Evolutionary conservation across 257 asterid species (phyloP), one percentile per base, ranked within the genome.

Genomic region (Salvia hispanica): DNA sequence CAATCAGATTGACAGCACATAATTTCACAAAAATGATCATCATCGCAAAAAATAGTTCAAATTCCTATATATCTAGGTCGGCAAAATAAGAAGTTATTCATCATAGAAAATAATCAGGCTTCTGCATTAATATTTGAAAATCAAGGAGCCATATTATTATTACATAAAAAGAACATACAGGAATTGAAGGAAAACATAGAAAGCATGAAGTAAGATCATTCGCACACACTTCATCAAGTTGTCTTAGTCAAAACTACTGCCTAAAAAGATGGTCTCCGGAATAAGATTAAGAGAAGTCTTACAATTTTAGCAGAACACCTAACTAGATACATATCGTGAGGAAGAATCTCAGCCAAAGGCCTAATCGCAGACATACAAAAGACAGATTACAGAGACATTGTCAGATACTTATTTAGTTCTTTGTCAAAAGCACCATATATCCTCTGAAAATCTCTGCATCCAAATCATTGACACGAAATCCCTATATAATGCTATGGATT

Each of bases 251-350:
- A 40, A 72, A 69, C 67, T 31, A 58, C 50, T 8, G 31, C 59
- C 64, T 58, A 55, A 60, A 43, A 48, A 16, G 62, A 50, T 50
- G 64, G 11, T 56, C 58, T 73, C 37, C 68, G 55, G 62, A 63
- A 51, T 43, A 21, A 53, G 51, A 51, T 56, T 14, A 62, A 36
- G 73, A 47, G 28, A 62, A 44, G 13, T 7, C 14, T 9, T 28
- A 34, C 16, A 52, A 18, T n/a, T 8, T 5, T 53, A 54, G 54
- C 47, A 28, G 6, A 21, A 67, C 54, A 50, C n/a, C 36, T 46
- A 45, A 12, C 25, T 10, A 36, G 68, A 55, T 50, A 36, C 13
- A 58, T 28, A 59, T 52, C 8, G 2, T n/a, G 45, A 43, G 68
- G 58, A 42, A 48, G 44, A 58, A n/a, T 47, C 7, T 42, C 75